Evolutionary conservation across 106 monocot species (phyloP).

Genomic region (Hemerocallis citrina): DNA sequence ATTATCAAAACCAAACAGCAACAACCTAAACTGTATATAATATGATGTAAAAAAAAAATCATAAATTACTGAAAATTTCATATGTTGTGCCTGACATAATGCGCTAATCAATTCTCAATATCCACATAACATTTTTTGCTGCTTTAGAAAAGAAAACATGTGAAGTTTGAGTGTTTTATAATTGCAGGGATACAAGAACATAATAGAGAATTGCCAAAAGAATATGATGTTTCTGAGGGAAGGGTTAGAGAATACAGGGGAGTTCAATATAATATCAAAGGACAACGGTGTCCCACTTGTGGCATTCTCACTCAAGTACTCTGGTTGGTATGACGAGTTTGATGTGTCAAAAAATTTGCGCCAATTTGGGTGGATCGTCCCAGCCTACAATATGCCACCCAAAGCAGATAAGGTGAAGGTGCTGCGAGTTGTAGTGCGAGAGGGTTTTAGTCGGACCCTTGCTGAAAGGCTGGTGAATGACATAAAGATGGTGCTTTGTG

Average conservation of each 20-base stretch:
- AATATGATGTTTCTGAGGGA: constrained; percentile 70
- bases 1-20: background rate
- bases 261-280: constrained; percentile 76
- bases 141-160: background rate
- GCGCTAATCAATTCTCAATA: background rate
- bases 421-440: constrained; percentile 75
- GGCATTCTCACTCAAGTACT: constrained; percentile 83
- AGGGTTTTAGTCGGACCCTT: constrained; percentile 85
- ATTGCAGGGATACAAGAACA: constrained; percentile 68
- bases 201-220: constrained; percentile 90
- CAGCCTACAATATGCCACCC: constrained; percentile 94
- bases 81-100: too few relatives aligned
- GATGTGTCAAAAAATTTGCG: constrained; percentile 74
- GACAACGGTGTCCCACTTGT: constrained; percentile 90
- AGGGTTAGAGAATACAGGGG: constrained; percentile 52
- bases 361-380: constrained; percentile 92
- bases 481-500: constrained; percentile 61
- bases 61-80: background rate
- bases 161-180: background rate
- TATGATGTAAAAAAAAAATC: too few relatives aligned
- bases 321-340: constrained; percentile 58
- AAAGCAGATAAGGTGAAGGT: constrained; percentile 77
- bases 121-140: background rate
- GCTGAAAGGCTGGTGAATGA: constrained; percentile 79
- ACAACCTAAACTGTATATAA: background rate